Evolutionary conservation across 176 grass and related monocot species (phyloP).

Genomic region (Oryza meyeriana): DNA sequence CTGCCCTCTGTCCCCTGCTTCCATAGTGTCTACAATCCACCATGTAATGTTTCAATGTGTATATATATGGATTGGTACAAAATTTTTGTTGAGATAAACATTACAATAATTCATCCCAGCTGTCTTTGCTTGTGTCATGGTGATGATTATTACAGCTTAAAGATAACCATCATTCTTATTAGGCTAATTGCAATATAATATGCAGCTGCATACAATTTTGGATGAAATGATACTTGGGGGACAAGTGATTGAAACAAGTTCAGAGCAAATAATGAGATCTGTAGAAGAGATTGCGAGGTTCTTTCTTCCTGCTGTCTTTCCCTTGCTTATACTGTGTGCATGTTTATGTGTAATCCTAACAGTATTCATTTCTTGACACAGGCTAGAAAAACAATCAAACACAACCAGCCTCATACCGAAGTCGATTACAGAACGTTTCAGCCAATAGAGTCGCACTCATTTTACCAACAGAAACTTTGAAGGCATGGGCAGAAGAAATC

Average conservation of each 20-base stretch:
- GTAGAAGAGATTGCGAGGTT: slow-evolving; percentile 79
- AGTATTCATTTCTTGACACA: slow-evolving; percentile 18
- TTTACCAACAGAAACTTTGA: not conserved
- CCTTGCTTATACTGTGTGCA: not conserved
- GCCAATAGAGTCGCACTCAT: not conserved
- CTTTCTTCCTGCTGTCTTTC: not conserved
- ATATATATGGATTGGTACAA: not conserved
- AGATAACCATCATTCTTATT: not conserved
- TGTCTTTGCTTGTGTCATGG: not conserved
- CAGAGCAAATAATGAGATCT: slow-evolving; percentile 64
- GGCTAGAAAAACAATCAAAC: slow-evolving; percentile 82
- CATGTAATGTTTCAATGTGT: not conserved
- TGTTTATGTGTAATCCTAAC: not conserved
- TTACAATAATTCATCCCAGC: not conserved
- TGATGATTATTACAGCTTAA: not conserved
- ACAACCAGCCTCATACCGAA: slow-evolving; percentile 76
- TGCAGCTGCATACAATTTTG: slow-evolving; percentile 87
- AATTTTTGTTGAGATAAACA: not conserved
- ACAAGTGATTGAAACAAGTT: slow-evolving; percentile 88
- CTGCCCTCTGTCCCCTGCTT: not conserved
- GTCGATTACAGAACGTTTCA: slow-evolving; percentile 70
- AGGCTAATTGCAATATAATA: slow-evolving; percentile 16
- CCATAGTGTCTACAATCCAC: not conserved
- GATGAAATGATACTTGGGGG: slow-evolving; percentile 97
- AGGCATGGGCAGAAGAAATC: not conserved